A percentile compares a stretch with the other conserved stretches of the same genome.
Conservation (phyloP, 805 yeast species). For the Spencermartinsiella europaea region DNA sequence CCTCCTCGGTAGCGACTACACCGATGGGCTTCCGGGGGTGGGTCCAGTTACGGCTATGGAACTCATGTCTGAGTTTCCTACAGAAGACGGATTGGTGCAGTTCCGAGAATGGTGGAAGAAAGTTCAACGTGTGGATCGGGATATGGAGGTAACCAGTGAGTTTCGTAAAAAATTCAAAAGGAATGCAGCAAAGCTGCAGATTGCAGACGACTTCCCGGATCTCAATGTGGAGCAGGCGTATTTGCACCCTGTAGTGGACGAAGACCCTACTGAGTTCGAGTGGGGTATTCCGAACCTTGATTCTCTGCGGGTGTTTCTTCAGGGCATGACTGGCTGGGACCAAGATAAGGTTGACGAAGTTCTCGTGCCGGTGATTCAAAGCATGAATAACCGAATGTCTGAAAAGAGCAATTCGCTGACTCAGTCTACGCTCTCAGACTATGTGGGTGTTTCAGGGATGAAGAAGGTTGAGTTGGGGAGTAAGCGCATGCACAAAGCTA, state of each 20-base stretch:
- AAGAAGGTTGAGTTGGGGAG: slow-evolving; percentile 19
- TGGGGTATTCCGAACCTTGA: slow-evolving; percentile 94
- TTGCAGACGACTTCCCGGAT: slow-evolving; percentile 69
- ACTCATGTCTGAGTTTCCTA: slow-evolving; percentile 70
- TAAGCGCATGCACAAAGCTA: slow-evolving; percentile 25
- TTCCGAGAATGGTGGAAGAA: slow-evolving; percentile 56
- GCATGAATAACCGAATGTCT: slow-evolving; percentile 45
- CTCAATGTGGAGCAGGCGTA: slow-evolving; percentile 67
- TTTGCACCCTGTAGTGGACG: slow-evolving; percentile 74
- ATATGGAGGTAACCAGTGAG: slow-evolving; percentile 38
- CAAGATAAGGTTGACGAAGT: slow-evolving; percentile 73
- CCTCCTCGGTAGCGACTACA: slow-evolving; percentile 89
- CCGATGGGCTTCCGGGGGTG: slow-evolving; percentile 85
- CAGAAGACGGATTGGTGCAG: slow-evolving; percentile 36
- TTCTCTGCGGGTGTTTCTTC: slow-evolving; percentile 63
- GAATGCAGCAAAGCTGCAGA: slow-evolving; percentile 48
- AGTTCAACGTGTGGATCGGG: slow-evolving; percentile 35
- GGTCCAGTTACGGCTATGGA: slow-evolving; percentile 95
- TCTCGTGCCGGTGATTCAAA: slow-evolving; percentile 76
- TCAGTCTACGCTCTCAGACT: slow-evolving; percentile 25
- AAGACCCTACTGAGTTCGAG: slow-evolving; percentile 65
- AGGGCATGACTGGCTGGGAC: slow-evolving; percentile 73
- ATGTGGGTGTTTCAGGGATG: slow-evolving; percentile 18
- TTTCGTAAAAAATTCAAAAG: slow-evolving; percentile 55
- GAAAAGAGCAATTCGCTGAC: slow-evolving; percentile 2